Conservation (phyloP, 768 basidiomycete species). For the Tubosaeta sp. region DNA sequence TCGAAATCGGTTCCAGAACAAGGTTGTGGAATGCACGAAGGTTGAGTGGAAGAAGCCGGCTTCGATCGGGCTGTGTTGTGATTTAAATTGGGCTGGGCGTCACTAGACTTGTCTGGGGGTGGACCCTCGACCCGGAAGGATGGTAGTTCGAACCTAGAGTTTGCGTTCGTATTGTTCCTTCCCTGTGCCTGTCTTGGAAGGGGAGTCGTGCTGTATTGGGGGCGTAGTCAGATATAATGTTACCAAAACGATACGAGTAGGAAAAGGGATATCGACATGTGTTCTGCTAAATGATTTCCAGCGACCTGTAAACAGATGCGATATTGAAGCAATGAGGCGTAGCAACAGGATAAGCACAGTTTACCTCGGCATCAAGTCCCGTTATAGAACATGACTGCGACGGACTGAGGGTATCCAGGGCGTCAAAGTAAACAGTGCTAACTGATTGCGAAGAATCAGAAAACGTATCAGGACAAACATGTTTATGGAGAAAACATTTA, state of each 20-base stretch:
- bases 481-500: neutral
- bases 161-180: conserved; percentile 1
- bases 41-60: neutral
- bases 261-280: conserved; percentile 13
- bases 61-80: conserved; percentile 1
- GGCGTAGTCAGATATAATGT: conserved; percentile 6
- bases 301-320: conserved; percentile 1
- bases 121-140: conserved; percentile 18
- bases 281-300: conserved; percentile 7
- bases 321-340: conserved; percentile 1
- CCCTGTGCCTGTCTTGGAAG: conserved; percentile 9
- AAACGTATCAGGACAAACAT: conserved; percentile 1
- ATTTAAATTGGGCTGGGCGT: neutral
- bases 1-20: neutral
- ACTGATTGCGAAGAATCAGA: conserved; percentile 8
- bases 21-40: neutral
- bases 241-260: conserved; percentile 9
- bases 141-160: conserved; percentile 15
- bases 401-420: conserved; percentile 14
- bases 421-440: conserved; percentile 24
- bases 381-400: conserved; percentile 4
- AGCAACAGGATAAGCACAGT: neutral
- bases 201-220: conserved; percentile 5
- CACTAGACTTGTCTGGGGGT: conserved; percentile 5
- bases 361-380: conserved; percentile 11